phyloP scores from a whole-genome alignment of 768 basidiomycete genomes.

The Crepidotus variabilis region DNA sequence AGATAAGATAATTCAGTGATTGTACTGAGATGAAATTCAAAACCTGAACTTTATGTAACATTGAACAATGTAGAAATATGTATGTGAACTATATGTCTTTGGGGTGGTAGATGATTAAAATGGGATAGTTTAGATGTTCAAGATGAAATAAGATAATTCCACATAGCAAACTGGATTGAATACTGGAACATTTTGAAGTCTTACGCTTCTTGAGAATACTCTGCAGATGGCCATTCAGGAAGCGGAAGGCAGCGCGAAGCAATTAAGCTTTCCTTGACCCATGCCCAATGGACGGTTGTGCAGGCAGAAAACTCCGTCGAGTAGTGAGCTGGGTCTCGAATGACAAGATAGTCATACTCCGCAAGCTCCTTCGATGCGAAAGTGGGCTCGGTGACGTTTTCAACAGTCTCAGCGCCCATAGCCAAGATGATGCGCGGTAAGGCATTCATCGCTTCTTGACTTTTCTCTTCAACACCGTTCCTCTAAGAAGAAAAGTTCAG shows the following conservation, averaged over 20 bases:
- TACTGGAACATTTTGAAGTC: background rate
- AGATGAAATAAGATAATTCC: no score
- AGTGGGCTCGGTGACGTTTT: slow-evolving; percentile 51
- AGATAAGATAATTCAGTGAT: no score
- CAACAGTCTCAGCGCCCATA: slow-evolving; percentile 74
- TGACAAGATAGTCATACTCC: slow-evolving; percentile 60
- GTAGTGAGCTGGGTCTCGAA: slow-evolving; percentile 42
- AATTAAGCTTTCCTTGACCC: slow-evolving; percentile 79
- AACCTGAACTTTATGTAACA: no score
- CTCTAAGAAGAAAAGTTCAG: slow-evolving; percentile 17
- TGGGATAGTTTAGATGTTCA: no score
- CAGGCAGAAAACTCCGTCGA: slow-evolving; percentile 20
- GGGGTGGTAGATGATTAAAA: no score
- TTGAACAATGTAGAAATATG: no score
- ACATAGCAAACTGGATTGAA: no score
- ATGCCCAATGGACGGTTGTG: slow-evolving; percentile 51
- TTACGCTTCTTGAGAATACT: slow-evolving; percentile 23
- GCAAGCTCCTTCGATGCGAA: slow-evolving; percentile 32
- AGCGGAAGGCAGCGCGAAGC: slow-evolving; percentile 48
- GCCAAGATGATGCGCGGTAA: slow-evolving; percentile 67
- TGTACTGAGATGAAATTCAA: no score
- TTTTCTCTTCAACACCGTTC: slow-evolving; percentile 25
- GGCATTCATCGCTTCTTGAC: slow-evolving; percentile 36
- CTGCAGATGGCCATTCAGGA: slow-evolving; percentile 21
- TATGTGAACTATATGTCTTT: no score